Percentiles rank a stretch among this genome's conserved stretches.
Conservation (phyloP, 2,329 filamentous ascomycete genomes). For the Fusarium tanahbumbuense region DNA sequence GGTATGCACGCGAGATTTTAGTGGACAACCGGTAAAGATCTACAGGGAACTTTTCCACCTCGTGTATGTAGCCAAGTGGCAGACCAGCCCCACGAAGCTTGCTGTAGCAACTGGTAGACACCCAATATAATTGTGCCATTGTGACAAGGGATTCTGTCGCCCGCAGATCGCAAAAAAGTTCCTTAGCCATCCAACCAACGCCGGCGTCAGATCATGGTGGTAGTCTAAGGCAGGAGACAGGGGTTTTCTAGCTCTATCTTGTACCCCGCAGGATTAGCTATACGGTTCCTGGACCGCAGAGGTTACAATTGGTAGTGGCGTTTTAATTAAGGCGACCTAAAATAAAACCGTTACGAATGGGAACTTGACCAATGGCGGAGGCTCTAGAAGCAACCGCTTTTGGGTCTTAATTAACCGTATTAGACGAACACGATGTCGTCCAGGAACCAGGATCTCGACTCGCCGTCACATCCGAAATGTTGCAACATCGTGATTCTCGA, state of each 20-base stretch:
- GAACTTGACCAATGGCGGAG: background rate
- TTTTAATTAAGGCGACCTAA: slow-evolving; percentile 24
- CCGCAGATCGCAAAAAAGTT: slow-evolving; percentile 17
- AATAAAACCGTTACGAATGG: background rate
- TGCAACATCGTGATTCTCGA: slow-evolving; percentile 25
- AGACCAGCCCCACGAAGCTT: slow-evolving; percentile 19
- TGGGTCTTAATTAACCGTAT: background rate
- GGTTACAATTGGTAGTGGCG: slow-evolving; percentile 1
- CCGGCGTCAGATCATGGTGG: slow-evolving; percentile 22
- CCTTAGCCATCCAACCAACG: background rate
- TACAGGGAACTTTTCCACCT: slow-evolving; percentile 15
- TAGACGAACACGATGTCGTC: slow-evolving; percentile 18
- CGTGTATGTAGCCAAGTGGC: slow-evolving; percentile 30
- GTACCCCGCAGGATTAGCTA: slow-evolving; percentile 15
- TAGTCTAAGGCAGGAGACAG: background rate
- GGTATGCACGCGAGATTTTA: slow-evolving; percentile 11
- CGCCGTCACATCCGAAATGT: slow-evolving; percentile 29
- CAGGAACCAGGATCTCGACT: background rate
- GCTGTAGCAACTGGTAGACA: background rate
- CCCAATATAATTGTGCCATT: background rate
- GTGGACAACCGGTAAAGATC: slow-evolving; percentile 11
- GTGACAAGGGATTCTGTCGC: background rate
- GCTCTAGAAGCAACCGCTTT: background rate
- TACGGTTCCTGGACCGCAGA: slow-evolving; percentile 20
- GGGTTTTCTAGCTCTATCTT: background rate